Base-by-base conservation (phyloP, 768 basidiomycete species). In the Pleurotus cornucopiae region DNA sequence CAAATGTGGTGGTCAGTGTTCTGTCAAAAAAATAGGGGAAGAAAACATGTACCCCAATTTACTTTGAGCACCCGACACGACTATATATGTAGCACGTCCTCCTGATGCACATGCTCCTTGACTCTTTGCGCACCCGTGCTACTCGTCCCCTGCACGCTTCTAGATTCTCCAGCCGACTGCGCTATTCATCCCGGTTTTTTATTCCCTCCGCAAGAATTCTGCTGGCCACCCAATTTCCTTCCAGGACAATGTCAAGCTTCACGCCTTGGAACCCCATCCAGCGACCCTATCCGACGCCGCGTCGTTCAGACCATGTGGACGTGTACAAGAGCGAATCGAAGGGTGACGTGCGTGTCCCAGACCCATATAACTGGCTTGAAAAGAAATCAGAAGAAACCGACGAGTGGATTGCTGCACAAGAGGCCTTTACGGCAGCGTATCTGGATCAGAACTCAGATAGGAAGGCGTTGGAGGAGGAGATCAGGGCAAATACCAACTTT, bases 311-410 rank as follows among this genome's bases (percentile, higher is more conserved):
- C 63, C 82, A 86, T 63, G 71, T 84, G 47, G 86, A 90, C 66
- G 67, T 77, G 34, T 93, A 89, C 73, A 78, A 84, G 66, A 88
- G 84, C 68, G 79, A 82, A 61, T 67, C 71, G 45, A 69, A 75
- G n/a, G 88, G 85, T 20, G 64, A 82, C 53, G 85, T 91, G 40
- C 71, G 70, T 39, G 83, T 93, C 0, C 68, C 74, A 3, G 86
- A 91, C 67, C 88, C 89, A 5, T 90, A 89, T 71, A 71, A 79
- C 44, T 91, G 89, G 88, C 74, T 93, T 18, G 88, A 91, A 58
- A 71, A 80, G 25, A 67, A 84, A 60, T 75, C 78, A 23, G 69
- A 78, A 14, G 88, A 91, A 66, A 88, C 85, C 0, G 77, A 85
- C 48, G 64, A 72, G 39, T 89, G 88, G 87, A 83, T 76, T 1